A percentile compares a stretch with the other conserved stretches of the same genome.
Conservation (phyloP, 2,329 filamentous ascomycete genomes). For the Alternaria sp. region DNA sequence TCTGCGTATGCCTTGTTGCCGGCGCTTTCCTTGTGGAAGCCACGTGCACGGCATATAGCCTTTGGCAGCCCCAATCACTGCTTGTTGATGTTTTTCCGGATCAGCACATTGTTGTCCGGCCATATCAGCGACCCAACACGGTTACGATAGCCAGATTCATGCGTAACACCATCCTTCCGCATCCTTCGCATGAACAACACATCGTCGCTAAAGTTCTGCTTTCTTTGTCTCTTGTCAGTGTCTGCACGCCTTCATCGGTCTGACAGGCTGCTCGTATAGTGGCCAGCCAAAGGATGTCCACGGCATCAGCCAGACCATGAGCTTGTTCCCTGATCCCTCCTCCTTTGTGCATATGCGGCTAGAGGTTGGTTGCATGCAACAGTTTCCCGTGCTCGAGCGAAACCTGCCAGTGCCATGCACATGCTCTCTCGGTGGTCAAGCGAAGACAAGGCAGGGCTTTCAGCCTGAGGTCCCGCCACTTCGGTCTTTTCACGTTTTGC, state of each 20-base stretch:
- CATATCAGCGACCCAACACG: conserved; percentile 14
- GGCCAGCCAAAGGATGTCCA: conserved; percentile 25
- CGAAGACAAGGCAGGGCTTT: conserved; percentile 11
- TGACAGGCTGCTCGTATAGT: conserved; percentile 20
- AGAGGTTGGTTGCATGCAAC: conserved; percentile 42
- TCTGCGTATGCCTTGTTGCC: conserved; percentile 1
- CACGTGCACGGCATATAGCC: background rate
- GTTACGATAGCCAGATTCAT: conserved; percentile 17
- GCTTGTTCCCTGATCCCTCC: conserved; percentile 33
- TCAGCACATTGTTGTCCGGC: conserved; percentile 9
- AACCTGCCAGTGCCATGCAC: conserved; percentile 9
- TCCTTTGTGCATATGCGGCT: conserved; percentile 45
- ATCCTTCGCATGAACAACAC: conserved; percentile 10
- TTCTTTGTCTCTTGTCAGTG: conserved; percentile 9
- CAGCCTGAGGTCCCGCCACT: conserved; percentile 29
- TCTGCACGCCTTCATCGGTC: conserved; percentile 15
- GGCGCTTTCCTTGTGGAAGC: background rate
- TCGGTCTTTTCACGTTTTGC: conserved; percentile 2
- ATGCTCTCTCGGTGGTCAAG: conserved; percentile 9
- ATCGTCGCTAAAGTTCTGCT: conserved; percentile 1
- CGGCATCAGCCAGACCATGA: conserved; percentile 24
- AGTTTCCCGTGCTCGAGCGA: conserved; percentile 39
- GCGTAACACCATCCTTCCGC: conserved; percentile 5
- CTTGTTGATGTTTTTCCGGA: conserved; percentile 1
- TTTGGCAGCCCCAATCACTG: conserved; percentile 1